Evolutionary conservation across 2,329 filamentous ascomycete genomes (phyloP), one percentile per base, ranked within the genome.

Genomic region (Colletotrichum liriopes): DNA sequence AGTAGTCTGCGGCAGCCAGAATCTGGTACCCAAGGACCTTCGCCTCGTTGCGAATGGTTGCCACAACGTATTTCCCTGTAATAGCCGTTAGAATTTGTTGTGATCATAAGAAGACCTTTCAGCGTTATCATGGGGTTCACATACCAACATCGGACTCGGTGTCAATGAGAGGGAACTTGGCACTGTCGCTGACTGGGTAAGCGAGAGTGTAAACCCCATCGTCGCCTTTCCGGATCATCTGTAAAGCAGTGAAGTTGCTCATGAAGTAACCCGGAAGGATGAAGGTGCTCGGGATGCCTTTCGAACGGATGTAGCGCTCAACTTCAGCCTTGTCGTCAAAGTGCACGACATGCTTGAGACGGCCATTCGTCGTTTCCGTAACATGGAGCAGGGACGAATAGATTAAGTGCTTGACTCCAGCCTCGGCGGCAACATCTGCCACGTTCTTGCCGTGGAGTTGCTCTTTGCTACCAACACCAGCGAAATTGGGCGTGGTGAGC

Each of bases 241-340:
- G 72, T 29, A 71, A 26, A 1, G 47, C 72, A 29, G 79, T 75
- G 35, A 85, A 80, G 67, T 89, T 89, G 74, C 84, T 83, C 87
- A 89, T 89, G 73, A 87, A 90, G 49, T 81, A 82, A 0, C 82
- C 88, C 0, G 87, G 84, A 4, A 84, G 79, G 73, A 86, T 84
- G 77, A 87, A 89, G 0, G 87, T 82, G 58, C 83, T 83, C 14
- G 84, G 83, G 5, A 89, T 78, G 0, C 81, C 83, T 0, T 86
- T 75, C 0, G 73, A 67, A 18, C 84, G 83, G 65, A 88, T 86
- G 70, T 88, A 86, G 18, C 78, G 61, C 73, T 87, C 86, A 0
- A 85, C 80, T 26, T 84, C 80, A 23, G 85, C 85, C 74, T 88
- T 88, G 65, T 76, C 78, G 74, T 88, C 86, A 67, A 89, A 88